Conservation (phyloP, 2,329 filamentous ascomycete species). For the Boeremia exigua region DNA sequence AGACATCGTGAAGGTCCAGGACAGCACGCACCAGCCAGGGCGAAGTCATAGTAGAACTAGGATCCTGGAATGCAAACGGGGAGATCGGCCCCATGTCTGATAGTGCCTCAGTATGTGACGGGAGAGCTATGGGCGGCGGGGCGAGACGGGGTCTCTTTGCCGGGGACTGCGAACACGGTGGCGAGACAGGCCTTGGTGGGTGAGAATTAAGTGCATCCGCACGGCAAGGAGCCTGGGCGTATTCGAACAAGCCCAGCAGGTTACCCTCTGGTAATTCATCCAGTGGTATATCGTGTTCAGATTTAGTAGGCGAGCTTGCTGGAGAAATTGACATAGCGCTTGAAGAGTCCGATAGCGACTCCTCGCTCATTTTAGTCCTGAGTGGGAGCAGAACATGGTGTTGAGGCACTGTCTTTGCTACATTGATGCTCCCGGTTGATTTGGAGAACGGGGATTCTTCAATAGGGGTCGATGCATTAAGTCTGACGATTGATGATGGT, state of each 20-base stretch:
- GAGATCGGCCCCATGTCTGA: slow-evolving; percentile 14
- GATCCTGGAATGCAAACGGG: slow-evolving; percentile 40
- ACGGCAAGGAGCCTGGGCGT: background rate
- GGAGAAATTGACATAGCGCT: slow-evolving; percentile 27
- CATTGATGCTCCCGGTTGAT: slow-evolving; percentile 38
- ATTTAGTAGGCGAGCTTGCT: slow-evolving; percentile 35
- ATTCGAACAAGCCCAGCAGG: slow-evolving; percentile 7
- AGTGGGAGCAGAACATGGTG: slow-evolving; percentile 36
- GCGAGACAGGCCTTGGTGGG: background rate
- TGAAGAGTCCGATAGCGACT: slow-evolving; percentile 33
- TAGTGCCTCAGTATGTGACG: background rate
- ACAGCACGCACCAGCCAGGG: slow-evolving; percentile 47
- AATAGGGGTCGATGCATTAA: slow-evolving; percentile 37
- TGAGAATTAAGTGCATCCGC: slow-evolving; percentile 6
- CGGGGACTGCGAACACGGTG: background rate
- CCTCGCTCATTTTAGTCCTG: slow-evolving; percentile 43
- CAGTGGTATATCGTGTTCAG: slow-evolving; percentile 9
- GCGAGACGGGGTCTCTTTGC: slow-evolving; percentile 1
- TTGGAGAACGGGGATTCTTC: slow-evolving; percentile 46
- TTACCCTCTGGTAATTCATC: slow-evolving; percentile 5
- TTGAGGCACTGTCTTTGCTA: slow-evolving; percentile 17
- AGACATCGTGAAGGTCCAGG: slow-evolving; percentile 44
- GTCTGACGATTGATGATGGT: slow-evolving; percentile 40
- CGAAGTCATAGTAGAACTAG: slow-evolving; percentile 35
- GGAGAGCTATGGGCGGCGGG: background rate